Conservation (phyloP, 345 rosid species). For the Salix arbutifolia region DNA sequence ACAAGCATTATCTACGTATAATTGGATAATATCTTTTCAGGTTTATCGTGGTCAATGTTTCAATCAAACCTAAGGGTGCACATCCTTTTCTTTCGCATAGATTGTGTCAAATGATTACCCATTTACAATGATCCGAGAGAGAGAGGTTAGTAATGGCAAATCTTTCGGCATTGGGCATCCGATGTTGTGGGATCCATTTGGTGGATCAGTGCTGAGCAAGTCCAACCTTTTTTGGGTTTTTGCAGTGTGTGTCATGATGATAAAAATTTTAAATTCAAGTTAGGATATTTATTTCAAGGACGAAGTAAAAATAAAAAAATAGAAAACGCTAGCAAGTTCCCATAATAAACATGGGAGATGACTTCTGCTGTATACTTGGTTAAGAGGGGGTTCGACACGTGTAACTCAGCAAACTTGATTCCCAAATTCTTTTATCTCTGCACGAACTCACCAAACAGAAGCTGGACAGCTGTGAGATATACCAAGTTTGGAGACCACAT, state of each 20-base stretch:
- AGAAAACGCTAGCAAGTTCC: not conserved
- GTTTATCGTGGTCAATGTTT: not conserved
- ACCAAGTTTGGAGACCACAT: slow-evolving; percentile 17
- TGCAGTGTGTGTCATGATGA: too few species aligned
- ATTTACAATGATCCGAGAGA: not conserved
- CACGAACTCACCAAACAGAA: slow-evolving; percentile 14
- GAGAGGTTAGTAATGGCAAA: not conserved
- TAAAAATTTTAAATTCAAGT: too few species aligned
- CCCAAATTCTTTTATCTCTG: slow-evolving; percentile 6
- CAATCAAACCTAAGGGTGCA: not conserved
- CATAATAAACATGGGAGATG: not conserved
- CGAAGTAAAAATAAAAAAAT: not conserved
- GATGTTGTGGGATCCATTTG: slow-evolving; percentile 19
- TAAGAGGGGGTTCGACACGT: slow-evolving; percentile 38
- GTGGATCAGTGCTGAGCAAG: not conserved
- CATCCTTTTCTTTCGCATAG: too few species aligned
- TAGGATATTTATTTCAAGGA: too few species aligned
- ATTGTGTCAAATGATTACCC: not conserved
- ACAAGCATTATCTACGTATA: not conserved
- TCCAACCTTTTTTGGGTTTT: not conserved
- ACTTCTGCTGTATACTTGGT: slow-evolving; percentile 10
- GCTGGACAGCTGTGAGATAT: slow-evolving; percentile 23
- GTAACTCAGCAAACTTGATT: slow-evolving; percentile 21
- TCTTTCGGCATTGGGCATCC: slow-evolving; percentile 24
- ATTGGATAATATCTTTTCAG: not conserved